Conservation (phyloP, 2,329 filamentous ascomycete species). For the Fusarium chlamydosporum region DNA sequence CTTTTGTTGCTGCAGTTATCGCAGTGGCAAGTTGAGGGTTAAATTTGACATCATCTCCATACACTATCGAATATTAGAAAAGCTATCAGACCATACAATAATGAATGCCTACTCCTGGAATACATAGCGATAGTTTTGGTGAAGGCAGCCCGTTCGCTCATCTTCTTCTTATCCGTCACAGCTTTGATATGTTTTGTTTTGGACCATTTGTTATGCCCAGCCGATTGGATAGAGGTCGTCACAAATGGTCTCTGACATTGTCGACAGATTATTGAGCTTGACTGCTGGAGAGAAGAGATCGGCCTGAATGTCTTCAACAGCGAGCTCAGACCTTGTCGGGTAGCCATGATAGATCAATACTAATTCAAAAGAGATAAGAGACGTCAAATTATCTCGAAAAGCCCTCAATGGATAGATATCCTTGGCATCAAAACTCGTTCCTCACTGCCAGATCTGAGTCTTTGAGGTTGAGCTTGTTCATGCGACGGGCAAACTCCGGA, state of each 20-base stretch:
- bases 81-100: neutral
- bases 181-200: slow-evolving; percentile 97
- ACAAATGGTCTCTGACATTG: slow-evolving; percentile 65
- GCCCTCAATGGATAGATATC: slow-evolving; percentile 3
- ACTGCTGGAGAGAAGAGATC: slow-evolving; percentile 17
- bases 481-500: slow-evolving; percentile 53
- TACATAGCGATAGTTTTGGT: slow-evolving; percentile 80
- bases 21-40: slow-evolving; percentile 83
- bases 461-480: slow-evolving; percentile 16
- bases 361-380: neutral
- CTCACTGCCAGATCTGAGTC: slow-evolving; percentile 2
- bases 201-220: slow-evolving; percentile 94
- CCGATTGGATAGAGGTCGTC: slow-evolving; percentile 61
- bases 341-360: slow-evolving; percentile 35
- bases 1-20: slow-evolving; percentile 84
- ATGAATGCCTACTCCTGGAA: slow-evolving; percentile 73
- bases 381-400: neutral
- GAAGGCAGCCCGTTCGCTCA: slow-evolving; percentile 75
- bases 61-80: slow-evolving; percentile 66
- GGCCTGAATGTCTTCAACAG: slow-evolving; percentile 30
- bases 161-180: slow-evolving; percentile 85
- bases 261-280: slow-evolving; percentile 57
- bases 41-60: slow-evolving; percentile 77
- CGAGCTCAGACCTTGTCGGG: slow-evolving; percentile 29
- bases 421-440: slow-evolving; percentile 2